Evolutionary conservation across 75 land plant species (phyloP), one percentile per base, ranked within the genome.

Genomic region (Cunninghamia lanceolata): DNA sequence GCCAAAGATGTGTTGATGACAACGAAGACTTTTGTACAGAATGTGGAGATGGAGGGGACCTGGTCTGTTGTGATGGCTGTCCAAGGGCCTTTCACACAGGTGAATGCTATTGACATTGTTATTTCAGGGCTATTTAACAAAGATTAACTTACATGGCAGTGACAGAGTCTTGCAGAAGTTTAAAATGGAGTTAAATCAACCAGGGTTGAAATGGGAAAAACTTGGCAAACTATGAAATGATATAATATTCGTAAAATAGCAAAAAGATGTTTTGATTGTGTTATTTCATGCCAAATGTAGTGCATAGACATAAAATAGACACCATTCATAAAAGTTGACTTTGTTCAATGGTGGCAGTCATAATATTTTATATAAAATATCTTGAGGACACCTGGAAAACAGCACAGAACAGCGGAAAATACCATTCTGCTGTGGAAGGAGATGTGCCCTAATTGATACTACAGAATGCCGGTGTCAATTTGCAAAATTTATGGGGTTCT

Each of bases 1-100:
- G 91, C 13, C 90, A 93, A 76, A 91, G 83, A 28, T 78, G 86
- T 40, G 85, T 82, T 1, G 88, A 81, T 82, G 88, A 89, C 34
- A 91, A 93, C 91, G 94, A 94, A 83, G 96, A 94, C 82, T 68
- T 82, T 86, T 97, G 99, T 84, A 82, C 89, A 43, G 84, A 89
- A 66, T 97, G 99, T 92, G 99, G 97, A 21, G 93, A 92, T 86
- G 92, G 91, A 71, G 97, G 94, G 39, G 89, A 93, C 46, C 89
- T 97, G 25, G 85, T 91, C 59, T 84, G 92, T 66, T 97, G 99
- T 88, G 86, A 88, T 89, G 88, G 89, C 30, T 97, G 99, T 77
- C 94, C 95, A 54, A 88, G 88, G 63, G 93, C 95, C 63, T 94
- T 90, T 89, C 96, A 96, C 89, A 36, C 82, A 90, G 95, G 96